phyloP scores from a whole-genome alignment of 1,284 basidiomycete species.

The Tranzscheliella williamsii region DNA sequence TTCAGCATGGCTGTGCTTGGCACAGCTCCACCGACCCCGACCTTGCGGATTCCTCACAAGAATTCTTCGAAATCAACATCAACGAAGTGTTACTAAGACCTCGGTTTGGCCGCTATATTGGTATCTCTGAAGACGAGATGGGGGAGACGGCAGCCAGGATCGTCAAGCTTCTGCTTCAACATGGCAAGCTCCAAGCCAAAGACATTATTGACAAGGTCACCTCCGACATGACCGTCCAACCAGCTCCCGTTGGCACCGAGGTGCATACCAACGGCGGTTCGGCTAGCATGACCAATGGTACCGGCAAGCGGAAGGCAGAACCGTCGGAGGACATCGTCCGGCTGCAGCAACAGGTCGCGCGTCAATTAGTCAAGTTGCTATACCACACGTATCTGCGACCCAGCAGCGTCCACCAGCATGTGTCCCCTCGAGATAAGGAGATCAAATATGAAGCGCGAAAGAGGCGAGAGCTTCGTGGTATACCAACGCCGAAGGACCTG shows the following conservation, averaged over 20 bases:
- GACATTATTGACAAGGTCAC: conserved; percentile 70
- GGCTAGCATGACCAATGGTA: conserved; percentile 4
- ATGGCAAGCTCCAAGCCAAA: conserved; percentile 80
- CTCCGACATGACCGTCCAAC: conserved; percentile 11
- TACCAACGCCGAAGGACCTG: conserved; percentile 61
- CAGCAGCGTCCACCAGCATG: conserved; percentile 59
- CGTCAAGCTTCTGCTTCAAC: conserved; percentile 68
- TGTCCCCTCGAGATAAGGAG: conserved; percentile 56
- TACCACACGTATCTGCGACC: conserved; percentile 49
- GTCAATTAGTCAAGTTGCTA: conserved; percentile 34
- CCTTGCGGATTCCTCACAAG: conserved; percentile 27
- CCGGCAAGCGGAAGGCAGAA: conserved; percentile 31
- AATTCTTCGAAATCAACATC: conserved; percentile 62
- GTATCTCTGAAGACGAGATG: conserved; percentile 76
- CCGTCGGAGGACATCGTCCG: conserved; percentile 2
- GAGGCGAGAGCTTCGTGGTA: conserved; percentile 49
- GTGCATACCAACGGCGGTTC: conserved; percentile 4
- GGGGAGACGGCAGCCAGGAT: conserved; percentile 66
- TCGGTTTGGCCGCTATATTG: conserved; percentile 67
- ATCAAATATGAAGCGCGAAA: conserved; percentile 52
- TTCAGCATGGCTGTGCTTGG: conserved; percentile 77
- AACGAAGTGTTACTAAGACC: conserved; percentile 59
- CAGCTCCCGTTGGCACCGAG: conserved; percentile 3
- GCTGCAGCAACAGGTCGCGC: conserved; percentile 8
- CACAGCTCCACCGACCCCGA: conserved; percentile 53